Evolutionary conservation across 2,329 filamentous ascomycete genomes (phyloP).

Genomic region (Cercospora sesami): DNA sequence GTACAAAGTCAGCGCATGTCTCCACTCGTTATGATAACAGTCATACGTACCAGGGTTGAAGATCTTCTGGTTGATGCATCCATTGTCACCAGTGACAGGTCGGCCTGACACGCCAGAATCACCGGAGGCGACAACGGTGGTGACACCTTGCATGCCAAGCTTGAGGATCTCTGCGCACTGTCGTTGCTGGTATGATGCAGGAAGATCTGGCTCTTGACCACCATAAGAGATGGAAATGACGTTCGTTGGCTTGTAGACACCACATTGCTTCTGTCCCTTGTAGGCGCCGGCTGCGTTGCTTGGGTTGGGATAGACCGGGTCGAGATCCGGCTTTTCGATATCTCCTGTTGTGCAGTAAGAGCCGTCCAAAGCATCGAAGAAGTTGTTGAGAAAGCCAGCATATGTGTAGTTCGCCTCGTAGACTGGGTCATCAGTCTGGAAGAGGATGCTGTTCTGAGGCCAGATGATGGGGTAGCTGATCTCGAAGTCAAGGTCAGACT

Average conservation of each 20-base stretch:
- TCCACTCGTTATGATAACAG: too few species aligned
- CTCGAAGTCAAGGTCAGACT: constrained; percentile 53
- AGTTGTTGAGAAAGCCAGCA: constrained; percentile 46
- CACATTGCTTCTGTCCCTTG: constrained; percentile 48
- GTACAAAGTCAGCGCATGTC: not conserved
- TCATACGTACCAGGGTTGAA: constrained; percentile 39
- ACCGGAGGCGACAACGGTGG: constrained; percentile 51
- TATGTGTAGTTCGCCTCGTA: constrained; percentile 41
- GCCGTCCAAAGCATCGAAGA: constrained; percentile 51
- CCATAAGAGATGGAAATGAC: constrained; percentile 63
- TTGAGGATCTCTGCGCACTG: constrained; percentile 51
- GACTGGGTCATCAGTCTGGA: constrained; percentile 47
- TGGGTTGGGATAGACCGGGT: constrained; percentile 50
- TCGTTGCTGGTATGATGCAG: constrained; percentile 54
- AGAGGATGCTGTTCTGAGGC: constrained; percentile 53
- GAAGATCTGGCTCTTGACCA: constrained; percentile 56
- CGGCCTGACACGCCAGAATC: constrained; percentile 46
- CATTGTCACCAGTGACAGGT: constrained; percentile 40
- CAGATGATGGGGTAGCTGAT: constrained; percentile 53
- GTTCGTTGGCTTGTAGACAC: constrained; percentile 55
- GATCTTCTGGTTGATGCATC: constrained; percentile 35
- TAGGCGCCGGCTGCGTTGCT: constrained; percentile 40
- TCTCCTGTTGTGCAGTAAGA: constrained; percentile 51
- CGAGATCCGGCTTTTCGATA: constrained; percentile 52
- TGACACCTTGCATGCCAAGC: constrained; percentile 53